Evolutionary conservation across 202 grass and related monocot species (phyloP), one percentile per base, ranked within the genome.

Genomic region (Setaria viridis): DNA sequence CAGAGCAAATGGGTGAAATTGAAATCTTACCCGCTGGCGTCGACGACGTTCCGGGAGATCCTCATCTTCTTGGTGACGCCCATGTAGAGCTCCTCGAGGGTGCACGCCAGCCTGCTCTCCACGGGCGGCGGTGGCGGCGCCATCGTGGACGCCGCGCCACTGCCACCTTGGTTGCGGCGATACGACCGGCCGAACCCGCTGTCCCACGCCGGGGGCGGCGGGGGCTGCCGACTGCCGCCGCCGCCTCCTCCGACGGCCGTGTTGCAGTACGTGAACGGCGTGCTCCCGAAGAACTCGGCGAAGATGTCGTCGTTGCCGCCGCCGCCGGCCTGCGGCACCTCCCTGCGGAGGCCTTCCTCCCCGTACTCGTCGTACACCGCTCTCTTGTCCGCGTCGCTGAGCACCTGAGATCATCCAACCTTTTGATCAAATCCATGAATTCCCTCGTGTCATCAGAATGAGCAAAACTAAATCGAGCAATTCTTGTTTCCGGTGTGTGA

Each of bases 341-440:
- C 70, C 10, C 76, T 87, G 25, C 84, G 89, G n/a, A 95, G 80
- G 4, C 92, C 92, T 50, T 93, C 91, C 77, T 91, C 91, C 33
- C 95, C 95, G 56, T 93, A 89, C 72, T 95, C 74, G 82, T 98
- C 91, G 57, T 98, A 98, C 49, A 90, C 39, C 46, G 87, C 76
- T 68, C 91, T 93, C 87, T 89, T 98, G 13, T 85, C 72, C 10
- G 85, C 69, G 87, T 98, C 95, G 73, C 85, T 89, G 49, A 95
- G 88, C 29, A 98, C 93, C 95, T 98, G 30, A 55, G 14, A 74
- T 11, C 47, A 74, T 20, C 30, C 29, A 74, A 17, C 10, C 48
- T 15, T 4, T 11, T n/a, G 6, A 56, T 0, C 1, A 4, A 4
- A 59, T 29, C 21, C 0, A 30, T 32, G 11, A 32, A 29, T 62